A percentile compares a stretch with the other conserved stretches of the same genome.
Conservation (phyloP, 73 alveolate genomes). For the Urostyla sp. region DNA sequence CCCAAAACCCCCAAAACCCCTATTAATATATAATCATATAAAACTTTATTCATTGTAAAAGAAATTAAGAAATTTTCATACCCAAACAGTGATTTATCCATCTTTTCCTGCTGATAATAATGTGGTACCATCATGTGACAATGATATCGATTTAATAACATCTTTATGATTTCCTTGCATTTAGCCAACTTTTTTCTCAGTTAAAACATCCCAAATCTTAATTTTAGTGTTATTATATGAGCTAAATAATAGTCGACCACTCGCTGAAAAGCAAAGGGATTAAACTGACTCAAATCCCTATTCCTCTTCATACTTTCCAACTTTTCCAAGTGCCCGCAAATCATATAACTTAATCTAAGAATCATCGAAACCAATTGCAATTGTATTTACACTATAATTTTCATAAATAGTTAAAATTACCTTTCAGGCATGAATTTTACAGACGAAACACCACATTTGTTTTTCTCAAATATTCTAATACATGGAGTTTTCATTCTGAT, state of each 20-base stretch:
- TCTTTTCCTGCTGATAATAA: constrained; percentile 55
- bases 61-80: background rate
- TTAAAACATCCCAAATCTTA: constrained; percentile 66
- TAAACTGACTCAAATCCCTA: constrained; percentile 40
- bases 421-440: constrained; percentile 69
- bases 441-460: constrained; percentile 55
- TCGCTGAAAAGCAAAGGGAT: constrained; percentile 60
- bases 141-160: constrained; percentile 46
- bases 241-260: constrained; percentile 56
- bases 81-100: constrained; percentile 60
- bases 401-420: background rate
- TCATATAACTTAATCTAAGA: constrained; percentile 65
- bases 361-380: constrained; percentile 75
- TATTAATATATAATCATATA: no score
- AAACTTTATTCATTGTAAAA: background rate
- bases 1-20: constrained; percentile 1
- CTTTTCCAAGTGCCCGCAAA: constrained; percentile 63
- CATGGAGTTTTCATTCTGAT: constrained; percentile 70
- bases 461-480: constrained; percentile 63
- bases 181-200: constrained; percentile 53
- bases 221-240: constrained; percentile 47
- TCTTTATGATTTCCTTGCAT: constrained; percentile 61
- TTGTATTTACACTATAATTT: constrained; percentile 59
- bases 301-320: constrained; percentile 62
- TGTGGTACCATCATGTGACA: constrained; percentile 57